Conservation (phyloP, 129 eudicot species). For the Sambucus nigra region DNA sequence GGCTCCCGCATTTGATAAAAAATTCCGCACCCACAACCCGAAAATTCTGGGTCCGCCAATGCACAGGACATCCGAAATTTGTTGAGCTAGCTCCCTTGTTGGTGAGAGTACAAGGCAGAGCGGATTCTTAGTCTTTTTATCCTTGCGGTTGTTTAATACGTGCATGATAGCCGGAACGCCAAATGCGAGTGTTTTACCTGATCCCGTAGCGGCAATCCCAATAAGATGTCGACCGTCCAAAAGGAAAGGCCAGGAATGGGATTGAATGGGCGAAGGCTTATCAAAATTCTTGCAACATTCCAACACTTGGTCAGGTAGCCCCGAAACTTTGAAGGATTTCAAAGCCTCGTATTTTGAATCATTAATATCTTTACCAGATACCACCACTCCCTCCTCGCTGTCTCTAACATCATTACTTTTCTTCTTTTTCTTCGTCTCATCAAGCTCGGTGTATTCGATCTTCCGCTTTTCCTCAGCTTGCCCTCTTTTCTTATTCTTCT, state of each 20-base stretch:
- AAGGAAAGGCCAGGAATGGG: slow-evolving; percentile 87
- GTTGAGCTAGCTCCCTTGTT: no score
- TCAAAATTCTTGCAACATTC: slow-evolving; percentile 72
- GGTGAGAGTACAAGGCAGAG: no score
- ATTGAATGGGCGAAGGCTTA: slow-evolving; percentile 91
- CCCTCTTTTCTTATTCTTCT: slow-evolving; percentile 55
- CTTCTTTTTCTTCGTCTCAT: slow-evolving; percentile 48
- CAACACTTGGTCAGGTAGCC: slow-evolving; percentile 47
- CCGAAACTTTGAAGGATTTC: slow-evolving; percentile 46
- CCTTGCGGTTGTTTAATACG: no score
- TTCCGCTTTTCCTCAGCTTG: no score
- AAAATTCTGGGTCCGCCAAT: no score
- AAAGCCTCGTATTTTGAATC: slow-evolving; percentile 55
- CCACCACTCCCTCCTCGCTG: slow-evolving; percentile 54
- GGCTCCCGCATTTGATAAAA: no score
- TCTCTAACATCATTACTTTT: slow-evolving; percentile 45
- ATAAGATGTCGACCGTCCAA: slow-evolving; percentile 72
- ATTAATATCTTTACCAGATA: slow-evolving; percentile 70
- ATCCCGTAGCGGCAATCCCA: slow-evolving; percentile 98
- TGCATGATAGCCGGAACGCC: slow-evolving; percentile 85
- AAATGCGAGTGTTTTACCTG: slow-evolving; percentile 94
- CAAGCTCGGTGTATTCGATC: slow-evolving; percentile 36
- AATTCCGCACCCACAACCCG: no score
- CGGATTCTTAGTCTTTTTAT: no score
- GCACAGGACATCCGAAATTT: no score